Evolutionary conservation across 805 yeast species (phyloP), one percentile per base, ranked within the genome.

Genomic region (Blastobotrys muscicola): DNA sequence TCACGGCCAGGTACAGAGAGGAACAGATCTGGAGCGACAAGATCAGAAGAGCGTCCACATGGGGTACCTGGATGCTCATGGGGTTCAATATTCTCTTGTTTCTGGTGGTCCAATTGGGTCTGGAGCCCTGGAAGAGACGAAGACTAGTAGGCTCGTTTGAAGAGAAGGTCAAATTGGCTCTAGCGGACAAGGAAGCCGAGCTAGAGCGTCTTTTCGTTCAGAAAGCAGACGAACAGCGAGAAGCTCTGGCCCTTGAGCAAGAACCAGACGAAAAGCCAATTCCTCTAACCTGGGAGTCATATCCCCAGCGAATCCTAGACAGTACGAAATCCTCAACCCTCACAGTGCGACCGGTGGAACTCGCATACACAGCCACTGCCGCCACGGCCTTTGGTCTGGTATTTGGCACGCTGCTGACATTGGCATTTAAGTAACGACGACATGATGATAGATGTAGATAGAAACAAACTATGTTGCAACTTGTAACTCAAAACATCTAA

Each of bases 11-110:
- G 52, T 92, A 92, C 56, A 95, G 90, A 50, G 97, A 92, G 60
- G 99, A 92, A 57, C 97, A 92, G 62, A 78, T 92, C 6, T 92
- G 98, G 97, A 85, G 96, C 1, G 98, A 92, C 64, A 89, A 89
- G 62, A 92, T 92, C 47, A 70, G 98, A 48, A 75, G 89, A 51
- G 86, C 94, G 4, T 85, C 95, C 4, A 89, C 97, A 0, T 92
- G 96, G 94, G 98, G 97, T 2, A 92, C 99, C 0, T 78, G 92
- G 72, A 66, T 80, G 3, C 69, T 92, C 36, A 86, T 89, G 94
- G 92, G 86, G 1, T 73, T 86, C 50, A 92, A 92, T 65, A 72
- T 90, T 20, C 41, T 83, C 7, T 61, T 94, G 23, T 87, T 92
- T 50, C 56, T 87, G 3, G 68, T 84, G 5, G 92, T 94, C 12